Evolutionary conservation across 495 filamentous ascomycete genomes (phyloP).

Genomic region (Thozetella sp.): DNA sequence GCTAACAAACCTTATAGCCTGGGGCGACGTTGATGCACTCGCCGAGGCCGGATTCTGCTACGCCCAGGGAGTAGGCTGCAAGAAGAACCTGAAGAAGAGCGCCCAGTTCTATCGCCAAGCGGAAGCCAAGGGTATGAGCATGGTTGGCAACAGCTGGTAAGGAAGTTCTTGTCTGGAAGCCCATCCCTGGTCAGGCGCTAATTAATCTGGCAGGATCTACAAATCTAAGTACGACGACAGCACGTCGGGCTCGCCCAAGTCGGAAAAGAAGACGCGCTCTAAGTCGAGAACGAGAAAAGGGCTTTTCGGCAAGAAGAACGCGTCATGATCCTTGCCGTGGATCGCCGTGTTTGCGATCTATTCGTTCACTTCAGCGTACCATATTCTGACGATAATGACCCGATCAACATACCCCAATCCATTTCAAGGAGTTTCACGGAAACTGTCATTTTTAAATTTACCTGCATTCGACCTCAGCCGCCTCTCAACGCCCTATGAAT

Average conservation of each 20-base stretch:
- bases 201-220: conserved; percentile 70
- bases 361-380: background rate
- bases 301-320: conserved; percentile 38
- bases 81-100: conserved; percentile 94
- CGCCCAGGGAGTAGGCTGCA: conserved; percentile 80
- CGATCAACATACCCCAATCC: background rate
- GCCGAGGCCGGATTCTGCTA: conserved; percentile 89
- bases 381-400: conserved; percentile 1
- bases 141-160: conserved; percentile 98
- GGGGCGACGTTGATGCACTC: conserved; percentile 96
- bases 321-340: background rate
- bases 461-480: background rate
- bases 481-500: background rate
- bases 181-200: conserved; percentile 4
- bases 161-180: conserved; percentile 32
- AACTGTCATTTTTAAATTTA: no score
- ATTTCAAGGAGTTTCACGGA: background rate
- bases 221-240: conserved; percentile 87
- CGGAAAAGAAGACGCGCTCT: conserved; percentile 34
- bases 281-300: conserved; percentile 46
- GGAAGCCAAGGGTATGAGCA: conserved; percentile 90
- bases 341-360: background rate
- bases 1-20: conserved; percentile 45
- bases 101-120: conserved; percentile 89
- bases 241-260: conserved; percentile 19